phyloP scores from a whole-genome alignment of 495 filamentous ascomycete genomes.

The Talaromyces proteolyticus region DNA sequence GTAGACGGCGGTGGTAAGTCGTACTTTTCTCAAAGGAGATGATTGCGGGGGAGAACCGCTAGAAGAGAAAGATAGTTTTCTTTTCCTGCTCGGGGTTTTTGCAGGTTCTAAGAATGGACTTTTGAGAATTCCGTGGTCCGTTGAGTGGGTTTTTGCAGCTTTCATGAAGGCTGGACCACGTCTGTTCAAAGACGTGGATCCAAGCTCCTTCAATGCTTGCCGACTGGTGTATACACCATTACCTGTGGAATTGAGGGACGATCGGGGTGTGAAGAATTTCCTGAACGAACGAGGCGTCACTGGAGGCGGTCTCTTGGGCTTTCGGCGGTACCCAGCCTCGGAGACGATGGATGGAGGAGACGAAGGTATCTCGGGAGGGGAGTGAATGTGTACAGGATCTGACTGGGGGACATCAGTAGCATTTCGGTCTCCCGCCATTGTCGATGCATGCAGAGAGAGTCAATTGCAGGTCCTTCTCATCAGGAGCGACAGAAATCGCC shows the following conservation, averaged over 20 bases:
- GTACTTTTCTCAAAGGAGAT: slow-evolving; percentile 45
- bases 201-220: slow-evolving; percentile 66
- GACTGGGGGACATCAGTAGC: slow-evolving; percentile 35
- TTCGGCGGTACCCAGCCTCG: slow-evolving; percentile 32
- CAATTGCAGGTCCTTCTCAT: background rate
- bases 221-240: slow-evolving; percentile 49
- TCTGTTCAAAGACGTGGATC: slow-evolving; percentile 55
- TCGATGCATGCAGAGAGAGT: slow-evolving; percentile 1
- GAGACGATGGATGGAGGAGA: slow-evolving; percentile 43
- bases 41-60: slow-evolving; percentile 48
- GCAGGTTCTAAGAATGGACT: slow-evolving; percentile 23
- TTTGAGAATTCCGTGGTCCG: slow-evolving; percentile 19
- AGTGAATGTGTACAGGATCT: slow-evolving; percentile 32
- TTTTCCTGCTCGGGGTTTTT: slow-evolving; percentile 35
- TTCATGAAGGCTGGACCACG: slow-evolving; percentile 40
- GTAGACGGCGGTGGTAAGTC: slow-evolving; percentile 21
- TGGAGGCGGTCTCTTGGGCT: slow-evolving; percentile 43
- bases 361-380: slow-evolving; percentile 34
- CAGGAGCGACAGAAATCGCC: background rate
- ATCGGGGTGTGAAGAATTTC: slow-evolving; percentile 77
- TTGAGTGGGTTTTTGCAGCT: slow-evolving; percentile 23
- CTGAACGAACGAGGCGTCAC: slow-evolving; percentile 71
- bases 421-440: slow-evolving; percentile 20
- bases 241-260: slow-evolving; percentile 30
- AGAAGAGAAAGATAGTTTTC: slow-evolving; percentile 39